A percentile compares a stretch with the other conserved stretches of the same genome.
These are phyloP conservation scores for Dictyostelium firmibasis DNA, from an alignment of 78 protist genomes.

Conservation along the genomic window DNA sequence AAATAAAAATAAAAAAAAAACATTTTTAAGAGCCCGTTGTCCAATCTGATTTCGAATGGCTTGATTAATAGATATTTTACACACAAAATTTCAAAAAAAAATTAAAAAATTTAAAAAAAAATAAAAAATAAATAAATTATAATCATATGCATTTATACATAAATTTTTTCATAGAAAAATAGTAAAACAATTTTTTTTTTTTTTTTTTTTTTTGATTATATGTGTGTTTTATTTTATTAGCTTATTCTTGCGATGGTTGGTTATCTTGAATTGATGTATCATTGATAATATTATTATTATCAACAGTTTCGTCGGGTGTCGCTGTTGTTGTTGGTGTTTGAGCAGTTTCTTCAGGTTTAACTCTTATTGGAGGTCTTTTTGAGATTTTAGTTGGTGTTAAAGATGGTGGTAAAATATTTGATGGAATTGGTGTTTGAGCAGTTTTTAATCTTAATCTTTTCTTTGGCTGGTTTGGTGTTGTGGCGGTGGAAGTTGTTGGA, in stretches of 20 bases:
- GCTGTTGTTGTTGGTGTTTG: not conserved
- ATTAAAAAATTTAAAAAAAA: too few species aligned
- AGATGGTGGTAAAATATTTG: not conserved
- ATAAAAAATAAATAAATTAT: too few species aligned
- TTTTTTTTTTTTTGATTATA: not conserved
- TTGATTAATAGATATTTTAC: not conserved
- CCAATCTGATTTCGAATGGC: not conserved
- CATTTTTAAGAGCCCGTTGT: not conserved
- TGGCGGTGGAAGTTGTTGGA: not conserved
- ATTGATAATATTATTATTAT: not conserved
- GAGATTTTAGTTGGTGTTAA: not conserved
- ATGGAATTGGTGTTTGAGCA: not conserved
- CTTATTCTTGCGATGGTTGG: not conserved
- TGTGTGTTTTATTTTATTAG: not conserved
- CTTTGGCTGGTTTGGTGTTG: constrained; percentile 33
- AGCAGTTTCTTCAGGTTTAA: not conserved
- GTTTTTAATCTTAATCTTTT: constrained; percentile 27
- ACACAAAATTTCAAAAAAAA: not conserved
- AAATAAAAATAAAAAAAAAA: too few species aligned
- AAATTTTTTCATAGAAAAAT: too few species aligned
- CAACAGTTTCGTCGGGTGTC: not conserved
- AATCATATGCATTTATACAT: not conserved
- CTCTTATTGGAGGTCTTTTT: not conserved
- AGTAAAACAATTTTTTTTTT: too few species aligned
- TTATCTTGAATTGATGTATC: not conserved